These are phyloP conservation scores for Yueomyces sinensis DNA, from an alignment of 805 yeast genomes.

Conservation along the genomic window DNA sequence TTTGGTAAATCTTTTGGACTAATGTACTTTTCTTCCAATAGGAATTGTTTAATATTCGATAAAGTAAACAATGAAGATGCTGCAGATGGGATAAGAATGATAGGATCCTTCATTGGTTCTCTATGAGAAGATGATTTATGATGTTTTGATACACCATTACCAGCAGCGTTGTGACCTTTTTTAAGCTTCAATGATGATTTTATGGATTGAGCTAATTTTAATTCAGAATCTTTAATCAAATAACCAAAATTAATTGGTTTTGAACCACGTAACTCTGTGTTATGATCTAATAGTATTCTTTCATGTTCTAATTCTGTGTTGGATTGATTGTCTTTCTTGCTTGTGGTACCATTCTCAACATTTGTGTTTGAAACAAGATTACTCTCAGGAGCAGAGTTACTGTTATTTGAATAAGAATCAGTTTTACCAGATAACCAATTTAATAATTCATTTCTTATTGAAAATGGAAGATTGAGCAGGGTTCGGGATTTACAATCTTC, in stretches of 20 bases:
- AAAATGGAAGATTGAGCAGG: conserved; percentile 61
- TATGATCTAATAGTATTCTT: conserved; percentile 41
- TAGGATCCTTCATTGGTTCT: conserved; percentile 38
- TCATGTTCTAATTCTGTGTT: conserved; percentile 29
- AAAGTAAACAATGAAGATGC: conserved; percentile 59
- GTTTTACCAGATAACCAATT: conserved; percentile 68
- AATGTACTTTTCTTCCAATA: conserved; percentile 59
- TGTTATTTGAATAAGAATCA: conserved; percentile 37
- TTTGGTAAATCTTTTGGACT: conserved; percentile 33
- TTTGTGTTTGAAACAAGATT: background rate
- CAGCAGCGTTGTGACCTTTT: conserved; percentile 7
- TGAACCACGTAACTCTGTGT: conserved; percentile 49
- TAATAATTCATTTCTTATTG: conserved; percentile 74
- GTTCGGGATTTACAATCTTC: conserved; percentile 51
- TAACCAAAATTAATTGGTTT: conserved; percentile 57
- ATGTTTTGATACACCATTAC: conserved; percentile 2
- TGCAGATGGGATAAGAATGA: conserved; percentile 66
- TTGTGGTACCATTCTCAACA: conserved; percentile 14
- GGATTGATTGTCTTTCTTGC: conserved; percentile 5
- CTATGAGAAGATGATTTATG: conserved; percentile 1
- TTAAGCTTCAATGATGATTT: conserved; percentile 24
- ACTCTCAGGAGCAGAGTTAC: background rate
- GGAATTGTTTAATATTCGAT: conserved; percentile 50
- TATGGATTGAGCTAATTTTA: conserved; percentile 39
- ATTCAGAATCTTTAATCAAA: conserved; percentile 53